Base-by-base conservation (phyloP, 1,284 basidiomycete species). In the Afroboletus lepidellus region DNA sequence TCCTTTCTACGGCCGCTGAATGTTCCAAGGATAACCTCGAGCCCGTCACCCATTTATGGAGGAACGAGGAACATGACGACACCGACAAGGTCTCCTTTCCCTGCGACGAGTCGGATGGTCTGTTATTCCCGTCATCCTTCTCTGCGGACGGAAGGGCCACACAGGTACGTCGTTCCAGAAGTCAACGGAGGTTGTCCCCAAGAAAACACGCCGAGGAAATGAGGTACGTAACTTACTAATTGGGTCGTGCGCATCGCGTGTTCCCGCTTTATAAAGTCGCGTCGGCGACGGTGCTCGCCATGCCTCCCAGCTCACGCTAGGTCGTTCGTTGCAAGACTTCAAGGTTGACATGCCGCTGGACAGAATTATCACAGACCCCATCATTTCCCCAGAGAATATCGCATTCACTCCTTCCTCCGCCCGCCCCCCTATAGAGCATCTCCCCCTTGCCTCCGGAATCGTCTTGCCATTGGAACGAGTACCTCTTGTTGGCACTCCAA, bases 301-400 rank as follows among this genome's bases (percentile, higher is more conserved):
- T 53, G 51, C 51, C 36, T 53, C 41, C 51, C 16, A 47, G 34
- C 13, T 24, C 29, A 25, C 46, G 46, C 36, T 38, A 38, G 36
- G 29, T 30, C 29, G 25, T 50, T 30, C 24, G 29, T 25, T 38
- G 25, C 13, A 30, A 29, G 12, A 30, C 42, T 12, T 29, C 37
- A 46, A 39, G 48, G n/a, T 45, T 36, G 5, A 46, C 2, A 67
- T 70, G 67, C 42, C 51, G 7, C 55, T 69, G 33, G 69, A 71
- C 56, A 67, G 68, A 42, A 70, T 69, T 27, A 37, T 60, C 42
- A 68, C 68, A 0, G 66, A 67, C 43, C 68, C 69, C 32, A 68
- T 68, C 36, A 71, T 71, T 45, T 70, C 69, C 11, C 66, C 67
- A 23, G 66, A 67, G 50, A 71, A 71, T 54, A 52, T 53, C 13